Evolutionary conservation across 202 grass and related monocot genomes (phyloP), one percentile per base, ranked within the genome.

Genomic region (Setaria viridis): DNA sequence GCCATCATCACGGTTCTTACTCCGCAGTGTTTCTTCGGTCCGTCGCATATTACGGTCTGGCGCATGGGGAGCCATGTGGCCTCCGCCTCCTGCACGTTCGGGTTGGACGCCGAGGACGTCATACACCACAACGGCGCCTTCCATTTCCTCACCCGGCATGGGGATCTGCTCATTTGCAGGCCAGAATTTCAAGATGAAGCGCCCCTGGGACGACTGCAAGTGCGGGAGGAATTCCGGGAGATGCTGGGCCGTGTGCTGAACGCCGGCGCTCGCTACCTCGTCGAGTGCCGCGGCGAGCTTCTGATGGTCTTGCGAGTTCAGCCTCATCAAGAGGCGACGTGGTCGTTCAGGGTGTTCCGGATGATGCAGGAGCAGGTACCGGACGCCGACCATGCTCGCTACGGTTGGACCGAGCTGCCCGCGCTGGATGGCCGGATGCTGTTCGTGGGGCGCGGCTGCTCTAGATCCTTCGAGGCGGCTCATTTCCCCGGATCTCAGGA

Each of bases 381-480:
- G n/a, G 57, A 60, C 57, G 9, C 57, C 34, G 34, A 35, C 3
- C 20, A 58, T 58, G 55, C 19, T 58, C 8, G 0, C 57, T 25
- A 11, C 56, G 1, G n/a, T 1, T 60, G 76, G 76, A 34, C 0
- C 25, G 25, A 79, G 58, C 13, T 63, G 57, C 6, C 0, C 7
- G 7, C 34, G 11, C 5, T 77, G 34, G 35, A 3, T 43, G 74
- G 54, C 54, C 54, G 54, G 54, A 77, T 78, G 41, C 43, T 79
- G 29, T 79, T 79, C 76, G 76, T 79, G 6, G 59, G 59, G 2
- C 42, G 43, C 49, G 76, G 59, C 9, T 80, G 77, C 62, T 80
- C 77, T 30, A 54, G 63, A 55, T 53, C 78, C 62, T 80, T 41
- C 63, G 63, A 80, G 4, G 5, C n/a, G 16, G 46, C 30, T 59